These are phyloP conservation scores for Nitzschia palea DNA, from an alignment of 108 stramenopile genomes.

Conservation along the genomic window DNA sequence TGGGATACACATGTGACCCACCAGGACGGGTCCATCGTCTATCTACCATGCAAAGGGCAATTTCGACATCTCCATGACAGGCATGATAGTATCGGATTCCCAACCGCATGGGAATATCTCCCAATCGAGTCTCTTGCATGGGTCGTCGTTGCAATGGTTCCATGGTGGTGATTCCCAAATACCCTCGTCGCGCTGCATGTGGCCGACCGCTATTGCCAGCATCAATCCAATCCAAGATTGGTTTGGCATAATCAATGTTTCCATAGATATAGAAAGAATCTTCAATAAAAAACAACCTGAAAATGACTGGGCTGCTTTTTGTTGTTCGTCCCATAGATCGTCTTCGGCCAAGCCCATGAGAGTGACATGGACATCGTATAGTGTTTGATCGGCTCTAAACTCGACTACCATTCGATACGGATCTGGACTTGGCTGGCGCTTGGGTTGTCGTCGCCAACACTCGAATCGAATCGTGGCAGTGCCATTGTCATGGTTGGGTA, in stretches of 20 bases:
- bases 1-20: slow-evolving; percentile 30
- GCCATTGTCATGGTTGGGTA: neutral
- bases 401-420: slow-evolving; percentile 67
- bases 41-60: slow-evolving; percentile 39
- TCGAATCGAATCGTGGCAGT: slow-evolving; percentile 59
- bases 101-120: slow-evolving; percentile 58
- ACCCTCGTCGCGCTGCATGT: slow-evolving; percentile 29
- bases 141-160: neutral
- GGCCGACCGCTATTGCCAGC: neutral
- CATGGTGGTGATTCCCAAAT: slow-evolving; percentile 25
- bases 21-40: neutral
- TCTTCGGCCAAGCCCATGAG: slow-evolving; percentile 62
- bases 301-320: slow-evolving; percentile 1
- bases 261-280: slow-evolving; percentile 68
- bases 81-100: slow-evolving; percentile 73
- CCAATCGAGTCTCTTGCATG: slow-evolving; percentile 56
- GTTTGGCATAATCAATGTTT: slow-evolving; percentile 46
- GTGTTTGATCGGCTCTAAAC: slow-evolving; percentile 64
- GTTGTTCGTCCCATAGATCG: slow-evolving; percentile 33
- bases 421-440: slow-evolving; percentile 46
- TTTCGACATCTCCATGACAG: slow-evolving; percentile 59
- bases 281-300: slow-evolving; percentile 78
- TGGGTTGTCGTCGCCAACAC: slow-evolving; percentile 53
- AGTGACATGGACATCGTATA: slow-evolving; percentile 70
- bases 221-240: slow-evolving; percentile 45